These are phyloP conservation scores for Microthyrium microscopicum DNA, from an alignment of 2,329 filamentous ascomycete genomes.

Conservation along the genomic window DNA sequence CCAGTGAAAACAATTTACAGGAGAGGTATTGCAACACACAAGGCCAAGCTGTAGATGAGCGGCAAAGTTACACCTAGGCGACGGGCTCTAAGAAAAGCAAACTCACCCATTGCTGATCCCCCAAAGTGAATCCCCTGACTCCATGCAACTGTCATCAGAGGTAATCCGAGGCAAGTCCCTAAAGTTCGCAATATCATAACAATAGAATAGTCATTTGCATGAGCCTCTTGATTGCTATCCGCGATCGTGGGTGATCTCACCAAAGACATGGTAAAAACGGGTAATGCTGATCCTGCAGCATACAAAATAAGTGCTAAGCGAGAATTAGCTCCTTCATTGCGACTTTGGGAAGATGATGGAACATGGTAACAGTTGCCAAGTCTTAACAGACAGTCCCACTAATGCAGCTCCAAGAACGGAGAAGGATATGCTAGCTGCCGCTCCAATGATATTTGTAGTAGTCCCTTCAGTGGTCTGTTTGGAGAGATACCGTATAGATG, in stretches of 20 bases:
- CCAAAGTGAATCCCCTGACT: constrained; percentile 19
- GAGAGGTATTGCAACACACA: too few species aligned
- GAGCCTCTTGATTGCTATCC: constrained; percentile 11
- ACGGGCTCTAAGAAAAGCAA: too few species aligned
- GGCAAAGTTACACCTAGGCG: too few species aligned
- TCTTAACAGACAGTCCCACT: constrained; percentile 16
- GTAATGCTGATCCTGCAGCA: constrained; percentile 21
- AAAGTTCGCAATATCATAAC: constrained; percentile 21
- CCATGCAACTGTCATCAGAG: constrained; percentile 21
- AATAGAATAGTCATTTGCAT: constrained; percentile 19
- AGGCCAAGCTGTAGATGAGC: too few species aligned
- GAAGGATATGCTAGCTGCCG: constrained; percentile 16
- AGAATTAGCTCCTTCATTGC: not conserved
- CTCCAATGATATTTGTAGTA: constrained; percentile 15
- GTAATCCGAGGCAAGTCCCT: constrained; percentile 19
- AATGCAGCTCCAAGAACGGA: constrained; percentile 19
- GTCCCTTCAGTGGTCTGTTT: not conserved
- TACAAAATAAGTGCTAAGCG: constrained; percentile 19
- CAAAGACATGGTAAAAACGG: constrained; percentile 22
- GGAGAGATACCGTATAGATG: not conserved
- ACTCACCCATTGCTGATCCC: constrained; percentile 16
- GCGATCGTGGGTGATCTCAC: constrained; percentile 18
- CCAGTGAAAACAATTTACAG: too few species aligned
- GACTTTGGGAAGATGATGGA: constrained; percentile 5
- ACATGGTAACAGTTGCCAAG: constrained; percentile 19